These are phyloP conservation scores for Hapsidospora chrysogenum DNA, from an alignment of 495 filamentous ascomycete genomes.

Conservation along the genomic window DNA sequence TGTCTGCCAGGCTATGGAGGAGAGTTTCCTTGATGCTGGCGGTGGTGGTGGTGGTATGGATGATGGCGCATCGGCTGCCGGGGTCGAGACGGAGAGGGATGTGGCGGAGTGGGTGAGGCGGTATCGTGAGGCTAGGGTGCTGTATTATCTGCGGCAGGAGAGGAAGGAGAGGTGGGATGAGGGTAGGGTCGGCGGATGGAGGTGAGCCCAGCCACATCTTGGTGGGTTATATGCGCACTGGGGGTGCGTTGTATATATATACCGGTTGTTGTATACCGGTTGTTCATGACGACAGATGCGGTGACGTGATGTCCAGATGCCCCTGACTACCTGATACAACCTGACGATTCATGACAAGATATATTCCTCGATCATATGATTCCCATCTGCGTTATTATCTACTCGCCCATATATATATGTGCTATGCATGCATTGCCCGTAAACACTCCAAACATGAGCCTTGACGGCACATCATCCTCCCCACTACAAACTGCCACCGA, in stretches of 20 bases:
- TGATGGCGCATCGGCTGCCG: conserved; percentile 12
- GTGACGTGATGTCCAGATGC: too few relatives aligned
- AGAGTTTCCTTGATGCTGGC: conserved; percentile 64
- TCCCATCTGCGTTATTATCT: too few relatives aligned
- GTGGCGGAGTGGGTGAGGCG: conserved; percentile 66
- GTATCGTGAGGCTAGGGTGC: conserved; percentile 58
- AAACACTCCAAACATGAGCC: too few relatives aligned
- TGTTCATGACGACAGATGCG: too few relatives aligned
- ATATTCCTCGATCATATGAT: too few relatives aligned
- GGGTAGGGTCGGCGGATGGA: conserved; percentile 82
- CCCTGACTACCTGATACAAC: too few relatives aligned
- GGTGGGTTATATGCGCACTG: not conserved
- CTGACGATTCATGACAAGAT: too few relatives aligned
- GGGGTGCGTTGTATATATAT: not conserved
- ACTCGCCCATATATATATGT: not conserved
- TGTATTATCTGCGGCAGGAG: conserved; percentile 60
- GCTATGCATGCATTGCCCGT: too few relatives aligned
- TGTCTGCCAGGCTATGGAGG: conserved; percentile 66
- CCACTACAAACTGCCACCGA: too few relatives aligned
- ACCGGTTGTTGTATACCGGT: not conserved
- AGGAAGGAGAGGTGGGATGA: conserved; percentile 88
- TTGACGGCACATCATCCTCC: too few relatives aligned
- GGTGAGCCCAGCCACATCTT: conserved; percentile 28
- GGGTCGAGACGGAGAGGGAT: conserved; percentile 53
- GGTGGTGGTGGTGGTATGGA: conserved; percentile 3